Evolutionary conservation across 2,329 filamentous ascomycete genomes (phyloP).

Genomic region (Neophaeococcomyces aloes): DNA sequence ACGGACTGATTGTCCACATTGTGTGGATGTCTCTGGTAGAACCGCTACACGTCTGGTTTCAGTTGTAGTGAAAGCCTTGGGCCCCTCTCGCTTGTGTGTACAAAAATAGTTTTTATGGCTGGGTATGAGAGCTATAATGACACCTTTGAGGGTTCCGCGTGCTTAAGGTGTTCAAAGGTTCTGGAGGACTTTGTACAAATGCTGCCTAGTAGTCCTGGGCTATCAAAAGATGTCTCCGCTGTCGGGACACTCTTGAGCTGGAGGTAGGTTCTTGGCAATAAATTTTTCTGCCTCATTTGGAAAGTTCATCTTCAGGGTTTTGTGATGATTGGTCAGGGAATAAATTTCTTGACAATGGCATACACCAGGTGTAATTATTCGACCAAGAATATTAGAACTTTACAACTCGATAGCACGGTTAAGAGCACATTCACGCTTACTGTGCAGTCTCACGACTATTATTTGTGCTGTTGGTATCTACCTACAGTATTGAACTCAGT

Average conservation of each 20-base stretch:
- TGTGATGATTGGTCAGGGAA: background rate
- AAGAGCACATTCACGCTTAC: background rate
- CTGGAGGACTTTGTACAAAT: too few species aligned
- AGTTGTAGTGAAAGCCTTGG: background rate
- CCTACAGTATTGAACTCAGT: too few species aligned
- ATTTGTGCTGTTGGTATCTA: too few species aligned
- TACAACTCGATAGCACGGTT: background rate
- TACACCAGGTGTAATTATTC: background rate
- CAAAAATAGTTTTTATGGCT: too few species aligned
- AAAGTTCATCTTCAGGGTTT: background rate
- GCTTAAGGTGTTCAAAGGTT: too few species aligned
- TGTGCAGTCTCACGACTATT: too few species aligned
- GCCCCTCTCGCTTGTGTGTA: too few species aligned
- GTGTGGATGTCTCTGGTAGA: background rate
- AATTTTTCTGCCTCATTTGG: slow-evolving; percentile 8
- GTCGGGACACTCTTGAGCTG: background rate
- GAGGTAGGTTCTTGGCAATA: slow-evolving; percentile 1
- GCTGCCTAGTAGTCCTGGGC: too few species aligned
- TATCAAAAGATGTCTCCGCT: too few species aligned
- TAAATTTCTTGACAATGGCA: slow-evolving; percentile 2
- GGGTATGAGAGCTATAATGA: background rate
- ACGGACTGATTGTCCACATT: slow-evolving; percentile 19
- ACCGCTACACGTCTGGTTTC: background rate
- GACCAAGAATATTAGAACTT: background rate
- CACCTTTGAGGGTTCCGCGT: too few species aligned